phyloP scores from a whole-genome alignment of 1,139 yeast species.

The Torulaspora pretoriensis region DNA sequence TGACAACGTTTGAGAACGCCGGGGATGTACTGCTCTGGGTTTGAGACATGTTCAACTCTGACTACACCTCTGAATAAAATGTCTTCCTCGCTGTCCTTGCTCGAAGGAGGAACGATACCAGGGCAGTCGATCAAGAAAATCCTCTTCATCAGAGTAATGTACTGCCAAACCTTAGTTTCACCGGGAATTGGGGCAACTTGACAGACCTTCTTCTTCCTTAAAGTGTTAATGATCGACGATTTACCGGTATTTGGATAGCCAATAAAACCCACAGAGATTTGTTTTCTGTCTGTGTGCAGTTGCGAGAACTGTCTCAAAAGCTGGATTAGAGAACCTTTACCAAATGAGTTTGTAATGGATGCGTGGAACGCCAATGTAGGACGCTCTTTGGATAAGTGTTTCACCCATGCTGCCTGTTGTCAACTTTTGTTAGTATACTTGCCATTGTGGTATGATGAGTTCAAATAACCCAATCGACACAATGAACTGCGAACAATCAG shows the following conservation, averaged over 20 bases:
- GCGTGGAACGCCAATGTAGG: conserved; percentile 99
- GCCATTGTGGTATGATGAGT: neutral
- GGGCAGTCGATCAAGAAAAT: conserved; percentile 97
- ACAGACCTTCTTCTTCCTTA: conserved; percentile 93
- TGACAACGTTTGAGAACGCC: conserved; percentile 83
- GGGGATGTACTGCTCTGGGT: conserved; percentile 94
- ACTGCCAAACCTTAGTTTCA: conserved; percentile 99
- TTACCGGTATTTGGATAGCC: conserved; percentile 98
- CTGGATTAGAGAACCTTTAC: conserved; percentile 94
- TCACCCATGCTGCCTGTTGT: conserved; percentile 95
- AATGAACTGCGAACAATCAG: neutral
- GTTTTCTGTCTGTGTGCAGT: conserved; percentile 88
- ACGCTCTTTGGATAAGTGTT: conserved; percentile 81
- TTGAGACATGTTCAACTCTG: conserved; percentile 91
- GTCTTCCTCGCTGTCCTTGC: conserved; percentile 88
- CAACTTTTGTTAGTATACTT: conserved; percentile 15
- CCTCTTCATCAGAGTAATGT: conserved; percentile 92
- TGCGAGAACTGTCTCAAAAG: conserved; percentile 87
- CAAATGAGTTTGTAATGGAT: conserved; percentile 93
- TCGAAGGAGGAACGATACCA: conserved; percentile 95
- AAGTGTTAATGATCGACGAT: conserved; percentile 89
- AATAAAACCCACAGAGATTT: conserved; percentile 92
- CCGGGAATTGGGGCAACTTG: conserved; percentile 98
- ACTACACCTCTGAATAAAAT: conserved; percentile 95
- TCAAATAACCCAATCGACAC: neutral